These are phyloP conservation scores for Gossypium thurberi DNA, from an alignment of 345 rosid species.

Conservation along the genomic window DNA sequence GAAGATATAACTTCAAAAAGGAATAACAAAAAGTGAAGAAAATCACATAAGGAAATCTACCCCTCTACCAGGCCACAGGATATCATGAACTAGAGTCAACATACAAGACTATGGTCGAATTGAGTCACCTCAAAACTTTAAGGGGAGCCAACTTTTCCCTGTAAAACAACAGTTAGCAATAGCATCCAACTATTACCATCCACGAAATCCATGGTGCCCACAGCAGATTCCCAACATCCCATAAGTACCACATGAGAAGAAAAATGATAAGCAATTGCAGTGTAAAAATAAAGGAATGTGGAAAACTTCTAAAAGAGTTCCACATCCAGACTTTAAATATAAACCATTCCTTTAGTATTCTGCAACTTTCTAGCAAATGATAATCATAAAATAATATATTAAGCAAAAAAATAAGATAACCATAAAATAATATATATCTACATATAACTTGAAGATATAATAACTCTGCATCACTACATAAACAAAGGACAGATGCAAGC, in stretches of 20 bases:
- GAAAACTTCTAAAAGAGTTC: too few species aligned
- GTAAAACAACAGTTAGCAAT: conserved; percentile 19
- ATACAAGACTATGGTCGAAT: conserved; percentile 4
- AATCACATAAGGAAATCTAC: conserved; percentile 7
- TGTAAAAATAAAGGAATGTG: not conserved
- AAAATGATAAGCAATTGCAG: not conserved
- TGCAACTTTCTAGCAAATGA: not conserved
- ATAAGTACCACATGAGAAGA: not conserved
- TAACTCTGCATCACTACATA: not conserved
- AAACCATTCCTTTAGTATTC: not conserved
- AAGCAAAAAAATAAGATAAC: not conserved
- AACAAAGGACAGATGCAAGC: not conserved
- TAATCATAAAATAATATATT: not conserved
- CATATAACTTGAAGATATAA: conserved; percentile 10
- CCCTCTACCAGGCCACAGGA: conserved; percentile 11
- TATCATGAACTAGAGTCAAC: conserved; percentile 8
- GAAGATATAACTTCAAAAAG: not conserved
- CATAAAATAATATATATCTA: not conserved
- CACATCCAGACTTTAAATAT: not conserved
- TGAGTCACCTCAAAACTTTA: conserved; percentile 15
- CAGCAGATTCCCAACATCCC: not conserved
- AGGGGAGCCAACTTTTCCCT: conserved; percentile 21
- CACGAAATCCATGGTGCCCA: not conserved
- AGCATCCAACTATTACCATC: conserved; percentile 4
- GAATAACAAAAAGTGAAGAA: not conserved